Base-by-base conservation (phyloP, 805 yeast genomes). In the Wickerhamomyces sydowiorum region DNA sequence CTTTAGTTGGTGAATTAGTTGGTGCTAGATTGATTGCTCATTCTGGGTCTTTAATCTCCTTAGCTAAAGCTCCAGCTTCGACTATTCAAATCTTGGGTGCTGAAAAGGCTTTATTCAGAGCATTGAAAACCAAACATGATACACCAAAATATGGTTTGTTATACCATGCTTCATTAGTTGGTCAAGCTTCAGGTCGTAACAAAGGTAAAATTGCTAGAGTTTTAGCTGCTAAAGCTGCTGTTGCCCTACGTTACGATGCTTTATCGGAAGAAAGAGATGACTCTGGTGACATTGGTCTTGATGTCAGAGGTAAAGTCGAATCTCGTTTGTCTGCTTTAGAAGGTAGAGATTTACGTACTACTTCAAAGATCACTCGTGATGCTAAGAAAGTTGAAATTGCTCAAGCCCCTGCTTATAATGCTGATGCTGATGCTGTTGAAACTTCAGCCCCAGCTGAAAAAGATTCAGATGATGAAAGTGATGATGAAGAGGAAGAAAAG, bases 161-260 rank as follows among this genome's bases (percentile, higher is more conserved):
- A 55, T 93, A 93, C 75, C 98, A 93, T 65, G 96, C 98, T 44
- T 87, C 96, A 24, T 75, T 93, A 51, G 95, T 93, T 54, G 99
- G 99, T 52, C 96, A 91, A 75, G 99, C 99, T 45, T 77, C 95
- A 39, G 96, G 96, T 69, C 86, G 86, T 70, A 93, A 93, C 74
- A 93, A 93, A 77, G 99, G 99, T 73, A 93, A 90, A 75, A 88
- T 93, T 64, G 98, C 99, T 45, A 84, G 99, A 74, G 96, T 93
- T 54, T 78, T 93, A 51, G 99, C 99, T 56, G 98, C 98, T 46
- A 93, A 93, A 74, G 96, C 97, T 53, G 95, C 99, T 42, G 95
- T 93, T 58, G 86, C 96, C 48, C 74, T 91, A 56, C 86, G 99
- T 75, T 91, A 86, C 66, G 99, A 93, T 72, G 96, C 97, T 25